A percentile compares a stretch with the other conserved stretches of the same genome.
phyloP scores from a whole-genome alignment of 768 basidiomycete genomes.

The Heimioporus sp. region DNA sequence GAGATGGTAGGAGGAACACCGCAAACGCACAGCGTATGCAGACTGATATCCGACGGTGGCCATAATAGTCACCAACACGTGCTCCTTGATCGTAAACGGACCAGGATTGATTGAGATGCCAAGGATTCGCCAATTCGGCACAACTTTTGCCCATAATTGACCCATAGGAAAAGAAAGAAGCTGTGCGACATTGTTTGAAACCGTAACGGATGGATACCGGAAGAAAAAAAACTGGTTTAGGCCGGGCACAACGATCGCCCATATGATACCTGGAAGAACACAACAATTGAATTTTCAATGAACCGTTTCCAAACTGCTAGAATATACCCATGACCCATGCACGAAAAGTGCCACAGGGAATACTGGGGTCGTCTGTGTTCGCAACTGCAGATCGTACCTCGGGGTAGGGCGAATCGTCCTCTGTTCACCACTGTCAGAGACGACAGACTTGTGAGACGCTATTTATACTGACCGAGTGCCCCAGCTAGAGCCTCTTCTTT shows the following conservation, averaged over 20 bases:
- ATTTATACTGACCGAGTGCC: constrained; percentile 19
- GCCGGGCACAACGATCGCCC: constrained; percentile 64
- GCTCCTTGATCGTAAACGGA: constrained; percentile 74
- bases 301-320: not conserved
- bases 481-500: constrained; percentile 24
- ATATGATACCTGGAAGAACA: constrained; percentile 34
- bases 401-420: constrained; percentile 83
- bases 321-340: constrained; percentile 54
- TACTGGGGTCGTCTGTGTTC: constrained; percentile 65
- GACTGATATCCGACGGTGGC: constrained; percentile 45
- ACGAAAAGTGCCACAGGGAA: constrained; percentile 61
- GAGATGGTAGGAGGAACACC: not conserved
- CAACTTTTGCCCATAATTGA: constrained; percentile 51
- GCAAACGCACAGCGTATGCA: constrained; percentile 16
- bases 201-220: constrained; percentile 51
- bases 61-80: constrained; percentile 71
- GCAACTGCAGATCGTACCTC: constrained; percentile 78
- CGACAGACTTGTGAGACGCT: not conserved
- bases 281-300: not conserved
- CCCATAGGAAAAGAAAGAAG: constrained; percentile 72
- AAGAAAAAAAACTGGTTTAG: constrained; percentile 80
- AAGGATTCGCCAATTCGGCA: constrained; percentile 52
- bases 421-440: constrained; percentile 18
- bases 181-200: constrained; percentile 63
- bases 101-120: constrained; percentile 71